Conservation (phyloP, 2,329 filamentous ascomycete genomes). For the Aspergillus sp. region DNA sequence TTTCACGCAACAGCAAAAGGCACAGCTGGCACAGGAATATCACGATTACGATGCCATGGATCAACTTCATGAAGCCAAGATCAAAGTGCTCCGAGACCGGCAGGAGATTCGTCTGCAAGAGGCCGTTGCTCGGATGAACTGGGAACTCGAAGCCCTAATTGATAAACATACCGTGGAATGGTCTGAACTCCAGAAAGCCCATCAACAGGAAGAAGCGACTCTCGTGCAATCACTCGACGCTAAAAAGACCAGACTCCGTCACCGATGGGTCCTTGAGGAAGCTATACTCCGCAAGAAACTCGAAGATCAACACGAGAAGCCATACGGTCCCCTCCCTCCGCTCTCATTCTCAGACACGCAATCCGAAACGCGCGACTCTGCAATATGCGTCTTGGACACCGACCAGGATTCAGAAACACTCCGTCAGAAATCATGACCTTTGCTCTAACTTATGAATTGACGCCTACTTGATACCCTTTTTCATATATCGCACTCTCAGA, state of each 20-base stretch:
- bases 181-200: constrained; percentile 39
- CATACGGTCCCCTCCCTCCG: constrained; percentile 45
- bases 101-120: constrained; percentile 49
- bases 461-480: constrained; percentile 33
- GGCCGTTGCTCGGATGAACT: constrained; percentile 44
- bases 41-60: constrained; percentile 50
- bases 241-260: constrained; percentile 40
- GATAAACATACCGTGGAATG: constrained; percentile 38
- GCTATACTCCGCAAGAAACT: constrained; percentile 45
- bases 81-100: constrained; percentile 53
- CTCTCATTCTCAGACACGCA: constrained; percentile 37
- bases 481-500: constrained; percentile 16
- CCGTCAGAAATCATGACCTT: constrained; percentile 22
- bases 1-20: constrained; percentile 47
- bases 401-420: constrained; percentile 24
- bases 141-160: constrained; percentile 42
- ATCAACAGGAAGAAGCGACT: constrained; percentile 38
- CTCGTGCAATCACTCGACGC: constrained; percentile 37
- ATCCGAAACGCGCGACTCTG: constrained; percentile 34
- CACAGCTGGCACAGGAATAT: constrained; percentile 50
- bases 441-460: constrained; percentile 30
- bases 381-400: constrained; percentile 32
- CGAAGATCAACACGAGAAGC: constrained; percentile 40
- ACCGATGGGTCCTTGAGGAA: constrained; percentile 49
- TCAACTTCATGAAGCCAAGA: constrained; percentile 48